Evolutionary conservation across 1,139 yeast genomes (phyloP).

Genomic region (Nakaseomyces glabratus): DNA sequence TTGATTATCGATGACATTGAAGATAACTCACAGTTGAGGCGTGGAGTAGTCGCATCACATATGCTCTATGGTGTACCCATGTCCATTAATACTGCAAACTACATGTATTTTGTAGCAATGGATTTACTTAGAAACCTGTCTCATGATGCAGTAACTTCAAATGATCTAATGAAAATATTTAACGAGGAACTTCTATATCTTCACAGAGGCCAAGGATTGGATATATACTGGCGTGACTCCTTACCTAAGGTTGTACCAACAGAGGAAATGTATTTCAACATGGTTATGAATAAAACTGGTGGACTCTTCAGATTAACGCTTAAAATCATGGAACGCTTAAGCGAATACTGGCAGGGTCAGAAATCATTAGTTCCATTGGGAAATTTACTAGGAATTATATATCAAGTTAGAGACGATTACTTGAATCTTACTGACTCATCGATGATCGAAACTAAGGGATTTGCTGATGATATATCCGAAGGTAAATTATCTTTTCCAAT

Average conservation of each 20-base stretch:
- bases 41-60: constrained; percentile 78
- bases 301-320: constrained; percentile 74
- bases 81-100: constrained; percentile 75
- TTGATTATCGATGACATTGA: constrained; percentile 79
- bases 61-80: constrained; percentile 63
- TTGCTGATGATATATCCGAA: constrained; percentile 80
- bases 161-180: constrained; percentile 35
- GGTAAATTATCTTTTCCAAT: constrained; percentile 85
- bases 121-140: constrained; percentile 19
- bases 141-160: constrained; percentile 11
- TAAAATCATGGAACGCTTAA: constrained; percentile 44
- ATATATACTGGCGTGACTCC: constrained; percentile 77
- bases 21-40: constrained; percentile 57
- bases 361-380: constrained; percentile 47
- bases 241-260: constrained; percentile 44
- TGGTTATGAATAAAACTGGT: constrained; percentile 87
- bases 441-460: constrained; percentile 63
- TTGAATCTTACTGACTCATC: constrained; percentile 48
- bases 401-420: constrained; percentile 79
- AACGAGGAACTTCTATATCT: constrained; percentile 67
- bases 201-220: constrained; percentile 86
- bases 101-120: constrained; percentile 72
- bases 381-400: constrained; percentile 70
- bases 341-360: constrained; percentile 5
- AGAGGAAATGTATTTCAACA: constrained; percentile 58